Evolutionary conservation across 176 grass and related monocot genomes (phyloP), one percentile per base, ranked within the genome.

Genomic region (Phyllostachys edulis): DNA sequence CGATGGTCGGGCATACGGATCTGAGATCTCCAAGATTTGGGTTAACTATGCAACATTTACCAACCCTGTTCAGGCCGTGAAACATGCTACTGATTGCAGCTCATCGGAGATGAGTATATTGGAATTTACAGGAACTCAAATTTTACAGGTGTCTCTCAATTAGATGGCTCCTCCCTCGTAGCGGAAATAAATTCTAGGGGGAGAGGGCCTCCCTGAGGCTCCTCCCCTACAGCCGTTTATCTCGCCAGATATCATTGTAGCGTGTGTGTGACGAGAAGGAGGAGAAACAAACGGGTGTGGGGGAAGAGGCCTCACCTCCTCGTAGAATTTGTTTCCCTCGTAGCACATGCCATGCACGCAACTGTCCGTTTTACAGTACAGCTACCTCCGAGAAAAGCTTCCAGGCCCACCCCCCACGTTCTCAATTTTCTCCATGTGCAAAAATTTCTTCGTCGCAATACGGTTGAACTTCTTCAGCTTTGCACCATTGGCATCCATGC

Each of bases 361-460:
- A 26, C 15, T 40, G 56, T 54, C 29, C 15, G 20, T 49, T 26
- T 75, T 17, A 8, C 27, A 17, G 37, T 61, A 32, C 16, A 9
- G 44, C 87, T 73, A 79, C 47, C 88, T 76, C 5, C 56, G 78
- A 63, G 72, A 27, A 38, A 90, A 90, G 64, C 83, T 86, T 62
- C 36, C 81, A 2, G 69, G 23, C 55, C 70, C 82, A 27, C 63
- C 55, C 14, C 51, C 20, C 45, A 77, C 13, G 6, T 0, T 81
- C 24, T 85, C 78, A 16, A 90, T 23, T 10, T 71, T 81, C 10
- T 81, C 63, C 2, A 36, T 20, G 55, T 82, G 65, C 72, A 70
- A 46, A 10, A 63, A 3, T 41, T 71, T 82, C 71, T 34, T 90
- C 1, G 77, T 71, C 0, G 21, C 15, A 4, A 47, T 15, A 26